Conservation (phyloP, 1,139 yeast species). For the Meyerozyma sp. region DNA sequence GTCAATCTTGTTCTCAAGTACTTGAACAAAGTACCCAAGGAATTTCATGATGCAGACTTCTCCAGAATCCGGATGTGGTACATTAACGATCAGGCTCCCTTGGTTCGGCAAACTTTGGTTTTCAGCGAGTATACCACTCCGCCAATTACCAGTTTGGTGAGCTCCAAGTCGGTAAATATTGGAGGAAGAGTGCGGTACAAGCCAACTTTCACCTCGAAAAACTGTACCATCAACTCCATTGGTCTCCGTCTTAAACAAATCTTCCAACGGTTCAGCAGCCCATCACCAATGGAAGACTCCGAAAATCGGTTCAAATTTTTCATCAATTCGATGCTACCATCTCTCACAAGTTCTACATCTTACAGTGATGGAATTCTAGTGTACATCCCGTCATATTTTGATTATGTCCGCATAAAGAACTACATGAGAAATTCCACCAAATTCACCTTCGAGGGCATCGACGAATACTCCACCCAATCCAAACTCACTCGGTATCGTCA, state of each 20-base stretch:
- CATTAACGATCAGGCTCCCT: constrained; percentile 74
- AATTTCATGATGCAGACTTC: constrained; percentile 82
- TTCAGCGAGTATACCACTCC: constrained; percentile 78
- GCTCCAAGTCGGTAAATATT: constrained; percentile 55
- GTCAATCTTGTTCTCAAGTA: constrained; percentile 65
- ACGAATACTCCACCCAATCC: constrained; percentile 75
- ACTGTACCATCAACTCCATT: constrained; percentile 46
- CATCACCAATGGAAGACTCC: constrained; percentile 61
- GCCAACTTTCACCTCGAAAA: constrained; percentile 27
- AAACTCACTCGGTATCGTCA: constrained; percentile 70
- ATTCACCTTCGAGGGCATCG: constrained; percentile 58
- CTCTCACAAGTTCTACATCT: constrained; percentile 51
- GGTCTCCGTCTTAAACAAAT: constrained; percentile 64
- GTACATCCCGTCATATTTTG: constrained; percentile 83
- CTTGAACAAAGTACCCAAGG: constrained; percentile 69
- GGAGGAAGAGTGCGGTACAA: constrained; percentile 63
- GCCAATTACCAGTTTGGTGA: constrained; percentile 62
- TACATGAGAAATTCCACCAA: constrained; percentile 63
- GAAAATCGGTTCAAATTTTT: constrained; percentile 78
- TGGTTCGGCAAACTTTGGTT: constrained; percentile 71
- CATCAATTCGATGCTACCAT: constrained; percentile 67
- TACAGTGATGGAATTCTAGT: constrained; percentile 72
- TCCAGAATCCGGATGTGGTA: constrained; percentile 91
- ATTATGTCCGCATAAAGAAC: constrained; percentile 73
- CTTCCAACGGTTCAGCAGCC: constrained; percentile 62